phyloP scores from a whole-genome alignment of 129 eudicot genomes.

The Chrysanthemum makinoi region DNA sequence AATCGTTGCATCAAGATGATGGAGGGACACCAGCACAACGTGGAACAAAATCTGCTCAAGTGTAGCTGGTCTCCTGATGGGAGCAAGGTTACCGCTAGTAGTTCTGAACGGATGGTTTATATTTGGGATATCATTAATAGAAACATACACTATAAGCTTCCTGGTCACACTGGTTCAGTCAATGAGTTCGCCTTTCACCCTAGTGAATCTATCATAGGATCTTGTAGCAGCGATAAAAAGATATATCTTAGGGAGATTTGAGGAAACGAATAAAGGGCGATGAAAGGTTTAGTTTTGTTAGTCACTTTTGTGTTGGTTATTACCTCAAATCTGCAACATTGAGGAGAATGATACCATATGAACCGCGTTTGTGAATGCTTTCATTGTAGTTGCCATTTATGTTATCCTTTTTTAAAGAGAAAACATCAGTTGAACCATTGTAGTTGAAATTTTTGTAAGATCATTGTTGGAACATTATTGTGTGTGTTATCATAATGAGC shows the following conservation, averaged over 20 bases:
- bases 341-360: not conserved
- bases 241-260: constrained; percentile 88
- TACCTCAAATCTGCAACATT: not conserved
- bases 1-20: constrained; percentile 90
- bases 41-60: constrained; percentile 84
- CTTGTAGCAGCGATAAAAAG: constrained; percentile 93
- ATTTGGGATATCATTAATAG: constrained; percentile 90
- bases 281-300: not conserved
- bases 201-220: constrained; percentile 68
- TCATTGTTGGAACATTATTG: no score
- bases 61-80: constrained; percentile 97
- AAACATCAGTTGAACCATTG: constrained; percentile 4
- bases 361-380: constrained; percentile 1
- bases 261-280: constrained; percentile 6
- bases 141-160: constrained; percentile 76
- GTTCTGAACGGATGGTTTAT: constrained; percentile 90
- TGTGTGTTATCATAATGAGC: no score
- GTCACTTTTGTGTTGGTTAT: not conserved
- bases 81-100: constrained; percentile 90
- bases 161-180: constrained; percentile 90
- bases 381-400: constrained; percentile 1
- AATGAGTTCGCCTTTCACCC: constrained; percentile 90
- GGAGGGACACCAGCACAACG: constrained; percentile 93
- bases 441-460: not conserved
- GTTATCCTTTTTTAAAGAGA: no score